Conservation (phyloP, 164 flowering plant genomes). For the Chloranthus sessilifolius region DNA sequence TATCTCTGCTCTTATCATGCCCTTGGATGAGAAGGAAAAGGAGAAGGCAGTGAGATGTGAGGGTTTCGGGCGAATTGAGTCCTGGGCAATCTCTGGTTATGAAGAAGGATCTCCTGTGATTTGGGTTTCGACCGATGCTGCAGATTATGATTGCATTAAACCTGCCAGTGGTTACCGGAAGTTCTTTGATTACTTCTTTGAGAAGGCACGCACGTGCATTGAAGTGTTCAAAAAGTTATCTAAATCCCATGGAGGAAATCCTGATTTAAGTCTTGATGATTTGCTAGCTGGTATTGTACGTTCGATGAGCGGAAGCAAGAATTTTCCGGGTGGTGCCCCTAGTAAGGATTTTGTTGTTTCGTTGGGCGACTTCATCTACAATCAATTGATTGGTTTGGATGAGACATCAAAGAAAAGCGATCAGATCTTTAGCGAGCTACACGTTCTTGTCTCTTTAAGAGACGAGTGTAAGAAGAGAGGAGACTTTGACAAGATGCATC, state of each 20-base stretch:
- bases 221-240: conserved; percentile 67
- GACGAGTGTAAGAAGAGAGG: conserved; percentile 46
- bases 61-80: conserved; percentile 82
- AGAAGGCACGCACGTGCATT: conserved; percentile 68
- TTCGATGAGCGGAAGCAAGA: conserved; percentile 60
- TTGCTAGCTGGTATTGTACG: conserved; percentile 70
- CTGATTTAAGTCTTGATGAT: conserved; percentile 64
- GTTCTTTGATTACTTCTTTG: conserved; percentile 53
- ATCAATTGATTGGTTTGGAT: conserved; percentile 79
- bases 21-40: conserved; percentile 52
- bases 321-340: conserved; percentile 43
- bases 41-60: conserved; percentile 64
- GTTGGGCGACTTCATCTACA: conserved; percentile 76
- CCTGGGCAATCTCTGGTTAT: conserved; percentile 88
- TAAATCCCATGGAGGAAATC: conserved; percentile 55
- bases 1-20: conserved; percentile 60
- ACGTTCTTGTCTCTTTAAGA: conserved; percentile 53
- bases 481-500: conserved; percentile 12
- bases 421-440: conserved; percentile 43
- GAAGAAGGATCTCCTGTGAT: conserved; percentile 78
- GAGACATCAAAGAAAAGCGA: conserved; percentile 48
- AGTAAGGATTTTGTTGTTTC: conserved; percentile 63
- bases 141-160: conserved; percentile 76
- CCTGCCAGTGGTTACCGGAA: conserved; percentile 60
- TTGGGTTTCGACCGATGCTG: conserved; percentile 78